Conservation (phyloP, 192 early-diverging fungal genomes). For the Dimargaris xerosporica region DNA sequence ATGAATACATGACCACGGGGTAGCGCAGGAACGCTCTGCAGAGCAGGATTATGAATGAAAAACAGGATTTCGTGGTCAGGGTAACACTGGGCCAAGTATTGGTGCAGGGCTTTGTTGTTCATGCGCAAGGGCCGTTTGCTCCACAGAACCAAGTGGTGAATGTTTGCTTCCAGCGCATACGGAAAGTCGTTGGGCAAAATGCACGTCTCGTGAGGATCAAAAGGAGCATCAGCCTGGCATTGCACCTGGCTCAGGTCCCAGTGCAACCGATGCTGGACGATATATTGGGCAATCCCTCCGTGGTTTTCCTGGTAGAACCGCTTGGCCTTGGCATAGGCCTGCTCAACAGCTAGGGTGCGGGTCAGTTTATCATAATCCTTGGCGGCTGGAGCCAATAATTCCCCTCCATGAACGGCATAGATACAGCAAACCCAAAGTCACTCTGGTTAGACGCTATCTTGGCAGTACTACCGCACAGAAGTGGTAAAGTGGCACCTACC, state of each 20-base stretch:
- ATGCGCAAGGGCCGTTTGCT: background rate
- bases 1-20: constrained; percentile 5
- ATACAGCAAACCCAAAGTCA: too few species aligned
- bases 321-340: background rate
- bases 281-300: background rate
- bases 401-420: too few species aligned
- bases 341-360: background rate
- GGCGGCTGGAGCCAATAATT: background rate
- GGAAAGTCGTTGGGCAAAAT: constrained; percentile 9
- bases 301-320: background rate
- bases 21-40: constrained; percentile 2
- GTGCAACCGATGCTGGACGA: background rate
- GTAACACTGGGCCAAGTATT: background rate
- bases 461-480: too few species aligned
- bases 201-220: background rate
- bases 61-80: constrained; percentile 4
- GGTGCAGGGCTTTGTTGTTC: background rate
- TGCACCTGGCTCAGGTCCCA: background rate
- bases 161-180: background rate
- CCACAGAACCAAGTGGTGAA: constrained; percentile 3
- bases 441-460: too few species aligned
- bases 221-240: background rate
- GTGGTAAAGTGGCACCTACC: too few species aligned
- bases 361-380: background rate
- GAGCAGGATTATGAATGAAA: constrained; percentile 2